phyloP scores from a whole-genome alignment of 148 eudicot species.

The Cornus kousa region DNA sequence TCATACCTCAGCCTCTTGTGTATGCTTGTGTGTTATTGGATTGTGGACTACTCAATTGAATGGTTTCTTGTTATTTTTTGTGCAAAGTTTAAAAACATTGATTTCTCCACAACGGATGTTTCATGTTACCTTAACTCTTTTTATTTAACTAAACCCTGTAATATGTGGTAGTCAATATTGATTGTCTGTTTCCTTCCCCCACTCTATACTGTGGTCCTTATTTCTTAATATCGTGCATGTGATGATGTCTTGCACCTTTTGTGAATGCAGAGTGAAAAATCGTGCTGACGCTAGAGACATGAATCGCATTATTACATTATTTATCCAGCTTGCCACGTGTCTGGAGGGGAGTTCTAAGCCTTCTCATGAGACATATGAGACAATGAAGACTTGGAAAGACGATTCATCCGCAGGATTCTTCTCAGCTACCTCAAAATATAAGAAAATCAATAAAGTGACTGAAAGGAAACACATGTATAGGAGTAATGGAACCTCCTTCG shows the following conservation, averaged over 20 bases:
- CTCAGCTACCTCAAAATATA: constrained; percentile 47
- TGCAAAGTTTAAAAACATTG: background rate
- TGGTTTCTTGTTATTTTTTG: background rate
- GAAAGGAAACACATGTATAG: constrained; percentile 54
- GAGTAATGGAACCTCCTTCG: constrained; percentile 41
- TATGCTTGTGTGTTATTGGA: background rate
- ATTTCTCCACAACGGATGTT: background rate
- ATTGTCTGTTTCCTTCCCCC: background rate
- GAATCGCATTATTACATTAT: constrained; percentile 58
- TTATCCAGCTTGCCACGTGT: constrained; percentile 65
- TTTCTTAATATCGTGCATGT: background rate
- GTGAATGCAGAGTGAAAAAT: constrained; percentile 54
- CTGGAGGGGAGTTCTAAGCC: constrained; percentile 50
- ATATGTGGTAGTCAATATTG: background rate
- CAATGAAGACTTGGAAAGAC: constrained; percentile 60
- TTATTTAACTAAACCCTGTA: background rate
- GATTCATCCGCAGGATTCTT: constrained; percentile 46
- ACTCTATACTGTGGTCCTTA: background rate
- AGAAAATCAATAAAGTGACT: constrained; percentile 34
- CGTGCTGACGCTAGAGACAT: constrained; percentile 65
- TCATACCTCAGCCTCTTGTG: background rate
- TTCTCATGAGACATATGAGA: constrained; percentile 46
- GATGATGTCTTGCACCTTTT: background rate
- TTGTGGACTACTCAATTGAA: too few relatives aligned
- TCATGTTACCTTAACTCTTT: background rate